Conservation (phyloP, 2,329 filamentous ascomycete genomes). For the Myrmaecium sp. region DNA sequence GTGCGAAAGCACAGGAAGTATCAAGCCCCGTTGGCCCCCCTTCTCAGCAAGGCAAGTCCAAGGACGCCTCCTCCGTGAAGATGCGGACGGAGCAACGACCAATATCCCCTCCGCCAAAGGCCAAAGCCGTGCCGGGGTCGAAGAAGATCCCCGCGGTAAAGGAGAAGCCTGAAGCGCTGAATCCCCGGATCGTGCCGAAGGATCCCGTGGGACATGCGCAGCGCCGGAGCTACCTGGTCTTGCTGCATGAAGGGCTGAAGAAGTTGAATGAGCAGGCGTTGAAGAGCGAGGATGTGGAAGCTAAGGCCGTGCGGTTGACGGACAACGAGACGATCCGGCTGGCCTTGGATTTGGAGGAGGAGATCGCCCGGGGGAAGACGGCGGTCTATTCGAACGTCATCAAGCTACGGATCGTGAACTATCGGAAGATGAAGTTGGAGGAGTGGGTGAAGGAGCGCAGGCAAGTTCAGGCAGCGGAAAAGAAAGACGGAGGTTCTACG, state of each 20-base stretch:
- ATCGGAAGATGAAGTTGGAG: slow-evolving; percentile 55
- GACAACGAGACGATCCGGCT: slow-evolving; percentile 51
- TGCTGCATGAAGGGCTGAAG: slow-evolving; percentile 48
- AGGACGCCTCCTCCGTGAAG: neutral
- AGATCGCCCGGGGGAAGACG: slow-evolving; percentile 47
- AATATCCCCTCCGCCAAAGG: slow-evolving; percentile 16
- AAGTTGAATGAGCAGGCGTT: slow-evolving; percentile 48
- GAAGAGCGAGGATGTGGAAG: slow-evolving; percentile 32
- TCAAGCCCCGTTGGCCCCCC: too few relatives aligned
- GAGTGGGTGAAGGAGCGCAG: slow-evolving; percentile 53
- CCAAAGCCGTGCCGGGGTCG: neutral
- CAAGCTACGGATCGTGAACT: slow-evolving; percentile 59
- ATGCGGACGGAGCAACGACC: neutral
- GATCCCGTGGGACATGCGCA: slow-evolving; percentile 21
- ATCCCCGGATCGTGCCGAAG: slow-evolving; percentile 46
- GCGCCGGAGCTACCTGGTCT: slow-evolving; percentile 30
- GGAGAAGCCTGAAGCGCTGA: slow-evolving; percentile 37
- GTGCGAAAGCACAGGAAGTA: too few relatives aligned
- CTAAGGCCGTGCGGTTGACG: slow-evolving; percentile 40
- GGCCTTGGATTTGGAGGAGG: slow-evolving; percentile 64
- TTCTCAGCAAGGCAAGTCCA: too few relatives aligned
- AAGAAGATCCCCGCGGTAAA: slow-evolving; percentile 5
- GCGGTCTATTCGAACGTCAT: slow-evolving; percentile 69
- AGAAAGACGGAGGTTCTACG: slow-evolving; percentile 20
- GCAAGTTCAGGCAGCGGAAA: slow-evolving; percentile 11